Conservation (phyloP, 495 filamentous ascomycete species). For the Pyrenopolyporus hunteri region DNA sequence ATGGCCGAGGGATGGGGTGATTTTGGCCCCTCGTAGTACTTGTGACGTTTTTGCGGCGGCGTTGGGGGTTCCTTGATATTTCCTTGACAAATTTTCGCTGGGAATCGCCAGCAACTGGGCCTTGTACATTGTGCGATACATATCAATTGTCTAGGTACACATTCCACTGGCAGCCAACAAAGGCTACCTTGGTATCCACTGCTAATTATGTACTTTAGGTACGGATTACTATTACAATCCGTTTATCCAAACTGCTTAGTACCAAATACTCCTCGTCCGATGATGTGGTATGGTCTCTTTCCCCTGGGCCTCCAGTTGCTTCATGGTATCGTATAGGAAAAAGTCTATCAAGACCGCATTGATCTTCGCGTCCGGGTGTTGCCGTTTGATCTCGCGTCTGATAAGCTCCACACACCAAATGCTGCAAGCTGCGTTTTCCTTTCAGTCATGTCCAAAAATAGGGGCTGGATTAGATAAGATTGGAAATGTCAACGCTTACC, state of each 20-base stretch:
- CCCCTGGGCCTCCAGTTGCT: conserved; percentile 70
- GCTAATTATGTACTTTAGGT: conserved; percentile 10
- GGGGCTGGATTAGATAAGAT: neutral
- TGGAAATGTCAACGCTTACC: conserved; percentile 51
- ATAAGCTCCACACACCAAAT: conserved; percentile 96
- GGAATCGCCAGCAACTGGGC: neutral
- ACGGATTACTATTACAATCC: conserved; percentile 5
- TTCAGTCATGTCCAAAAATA: conserved; percentile 1
- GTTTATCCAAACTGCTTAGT: conserved; percentile 55
- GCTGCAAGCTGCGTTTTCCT: conserved; percentile 61
- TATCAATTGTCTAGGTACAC: neutral
- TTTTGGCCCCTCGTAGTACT: neutral
- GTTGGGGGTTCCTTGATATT: conserved; percentile 30
- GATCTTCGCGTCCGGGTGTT: conserved; percentile 71
- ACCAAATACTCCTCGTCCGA: conserved; percentile 94
- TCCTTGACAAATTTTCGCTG: conserved; percentile 15
- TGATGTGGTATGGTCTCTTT: conserved; percentile 82
- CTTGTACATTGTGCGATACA: conserved; percentile 1
- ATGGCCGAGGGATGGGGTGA: conserved; percentile 11
- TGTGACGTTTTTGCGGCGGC: conserved; percentile 34
- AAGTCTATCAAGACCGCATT: conserved; percentile 97
- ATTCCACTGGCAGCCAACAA: conserved; percentile 1
- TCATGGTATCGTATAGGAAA: conserved; percentile 93
- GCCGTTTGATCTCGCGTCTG: conserved; percentile 74
- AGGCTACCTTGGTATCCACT: neutral